Conservation (phyloP, 1,139 yeast genomes). For the Blastobotrys proliferans region DNA sequence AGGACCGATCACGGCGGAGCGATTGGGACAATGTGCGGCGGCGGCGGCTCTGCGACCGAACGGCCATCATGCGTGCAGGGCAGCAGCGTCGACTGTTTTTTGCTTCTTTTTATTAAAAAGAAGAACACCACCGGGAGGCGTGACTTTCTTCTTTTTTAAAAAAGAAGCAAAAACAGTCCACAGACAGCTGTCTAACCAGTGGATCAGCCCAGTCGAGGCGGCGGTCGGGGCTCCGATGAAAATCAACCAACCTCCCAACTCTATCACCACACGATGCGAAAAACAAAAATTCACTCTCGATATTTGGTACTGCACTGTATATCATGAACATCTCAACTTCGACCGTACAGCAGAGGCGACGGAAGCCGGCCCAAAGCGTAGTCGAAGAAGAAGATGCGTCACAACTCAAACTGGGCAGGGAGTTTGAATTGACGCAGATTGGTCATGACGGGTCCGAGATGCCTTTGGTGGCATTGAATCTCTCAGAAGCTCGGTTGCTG, state of each 20-base stretch:
- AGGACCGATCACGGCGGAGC: too few relatives aligned
- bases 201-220: too few relatives aligned
- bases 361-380: constrained; percentile 59
- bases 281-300: neutral
- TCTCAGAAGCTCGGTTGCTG: constrained; percentile 83
- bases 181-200: too few relatives aligned
- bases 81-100: too few relatives aligned
- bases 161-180: too few relatives aligned
- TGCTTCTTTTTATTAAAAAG: too few relatives aligned
- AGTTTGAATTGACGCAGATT: constrained; percentile 75
- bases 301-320: neutral
- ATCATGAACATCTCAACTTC: constrained; percentile 85
- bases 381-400: constrained; percentile 84
- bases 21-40: neutral
- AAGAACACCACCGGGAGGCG: too few relatives aligned
- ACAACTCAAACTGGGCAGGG: constrained; percentile 81
- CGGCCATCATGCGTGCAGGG: too few relatives aligned
- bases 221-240: too few relatives aligned
- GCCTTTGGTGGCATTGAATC: constrained; percentile 75
- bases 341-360: constrained; percentile 76
- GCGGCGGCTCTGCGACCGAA: neutral
- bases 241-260: neutral
- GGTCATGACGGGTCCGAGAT: constrained; percentile 77
- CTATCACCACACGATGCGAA: too few relatives aligned
- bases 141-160: too few relatives aligned